Base-by-base conservation (phyloP, 345 rosid species). In the Odontarrhena argentea region DNA sequence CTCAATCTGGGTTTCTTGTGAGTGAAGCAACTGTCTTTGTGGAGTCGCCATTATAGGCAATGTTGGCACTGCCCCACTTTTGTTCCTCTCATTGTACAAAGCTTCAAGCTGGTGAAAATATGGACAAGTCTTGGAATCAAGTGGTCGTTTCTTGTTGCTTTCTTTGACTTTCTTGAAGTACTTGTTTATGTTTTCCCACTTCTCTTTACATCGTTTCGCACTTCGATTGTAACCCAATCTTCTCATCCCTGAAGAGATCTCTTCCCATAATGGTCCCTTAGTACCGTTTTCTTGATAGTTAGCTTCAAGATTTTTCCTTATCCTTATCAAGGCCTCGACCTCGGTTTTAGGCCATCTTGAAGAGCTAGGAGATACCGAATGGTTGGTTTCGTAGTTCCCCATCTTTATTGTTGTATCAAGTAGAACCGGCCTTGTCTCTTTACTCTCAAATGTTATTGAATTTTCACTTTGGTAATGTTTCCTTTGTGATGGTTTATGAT, bases 141-240 rank as follows among this genome's bases (percentile, higher is more conserved):
- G 82, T 0, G 87, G 84, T 63, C 96, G 72, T 71, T 72, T 87
- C 82, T 83, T 87, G 70, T 68, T 87, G 79, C 89, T 82, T 37
- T 92, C 95, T 71, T 84, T 89, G 8, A 84, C 92, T 75, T 85
- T 92, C 87, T 83, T 89, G 84, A 89, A 92, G 78, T 89, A 92
- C 81, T 92, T 92, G 83, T 92, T 92, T 65, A 89, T 89, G 69
- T 92, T 92, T 79, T 87, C 98, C 97, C 97, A 89, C 79, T 92
- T 89, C 86, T 92, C 97, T 76, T 92, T 92, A 59, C 98, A 89
- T 73, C 98, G 70, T 79, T 89, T 92, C 0, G 97, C 76, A 60
- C 80, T 92, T 56, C 97, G 75, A 46, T 85, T 76, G 46, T 87
- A 87, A 11, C 96, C 97, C 24, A 84, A 73, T 65, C 74, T 80